Evolutionary conservation across 192 early-diverging fungal genomes (phyloP).

Genomic region (Dissophora ornata): DNA sequence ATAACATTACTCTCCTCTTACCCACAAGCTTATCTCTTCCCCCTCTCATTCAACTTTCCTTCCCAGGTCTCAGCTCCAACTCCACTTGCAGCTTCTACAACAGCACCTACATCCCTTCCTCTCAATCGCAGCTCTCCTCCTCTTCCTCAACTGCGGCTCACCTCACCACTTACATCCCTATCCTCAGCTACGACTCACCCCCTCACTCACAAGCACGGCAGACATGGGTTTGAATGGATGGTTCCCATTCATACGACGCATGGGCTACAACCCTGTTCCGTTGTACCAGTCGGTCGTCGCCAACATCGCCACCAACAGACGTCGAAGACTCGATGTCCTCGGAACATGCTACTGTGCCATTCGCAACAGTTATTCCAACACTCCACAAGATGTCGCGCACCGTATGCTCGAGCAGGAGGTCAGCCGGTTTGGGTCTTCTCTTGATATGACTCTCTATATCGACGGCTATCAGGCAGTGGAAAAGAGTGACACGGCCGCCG

Average conservation of each 20-base stretch:
- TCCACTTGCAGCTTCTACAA: too few species aligned
- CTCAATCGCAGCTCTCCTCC: too few species aligned
- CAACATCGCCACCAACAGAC: not conserved
- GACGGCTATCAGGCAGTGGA: not conserved
- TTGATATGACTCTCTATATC: not conserved
- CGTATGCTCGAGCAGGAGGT: conserved; percentile 2
- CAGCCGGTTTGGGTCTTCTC: not conserved
- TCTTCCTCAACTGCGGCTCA: too few species aligned
- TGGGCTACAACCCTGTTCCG: not conserved
- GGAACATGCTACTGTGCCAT: not conserved
- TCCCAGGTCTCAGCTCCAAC: too few species aligned
- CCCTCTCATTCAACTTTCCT: too few species aligned
- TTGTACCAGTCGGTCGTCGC: not conserved
- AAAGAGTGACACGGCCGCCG: not conserved
- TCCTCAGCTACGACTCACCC: too few species aligned
- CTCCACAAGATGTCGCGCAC: not conserved
- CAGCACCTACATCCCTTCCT: too few species aligned
- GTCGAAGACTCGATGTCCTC: not conserved
- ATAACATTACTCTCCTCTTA: too few species aligned
- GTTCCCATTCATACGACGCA: not conserved
- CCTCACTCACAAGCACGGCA: too few species aligned
- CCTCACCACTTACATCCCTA: too few species aligned
- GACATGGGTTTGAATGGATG: not conserved
- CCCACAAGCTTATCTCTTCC: too few species aligned
- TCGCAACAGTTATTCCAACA: not conserved